phyloP scores from a whole-genome alignment of 768 basidiomycete genomes.

The Cyathus striatus region DNA sequence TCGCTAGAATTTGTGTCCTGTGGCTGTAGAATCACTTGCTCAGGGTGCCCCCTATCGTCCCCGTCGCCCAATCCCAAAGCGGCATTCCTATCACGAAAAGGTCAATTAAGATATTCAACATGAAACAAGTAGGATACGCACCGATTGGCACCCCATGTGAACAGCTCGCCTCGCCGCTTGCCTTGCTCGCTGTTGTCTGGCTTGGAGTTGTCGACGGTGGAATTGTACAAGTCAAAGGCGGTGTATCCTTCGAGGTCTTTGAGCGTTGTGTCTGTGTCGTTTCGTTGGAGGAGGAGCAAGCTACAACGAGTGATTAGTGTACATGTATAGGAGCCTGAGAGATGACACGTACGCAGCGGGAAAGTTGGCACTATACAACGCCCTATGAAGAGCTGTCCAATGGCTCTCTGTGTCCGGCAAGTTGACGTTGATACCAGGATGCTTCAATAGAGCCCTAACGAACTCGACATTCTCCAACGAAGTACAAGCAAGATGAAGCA shows the following conservation, averaged over 20 bases:
- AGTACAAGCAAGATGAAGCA: constrained; percentile 77
- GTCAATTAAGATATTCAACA: not conserved
- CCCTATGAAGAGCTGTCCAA: constrained; percentile 90
- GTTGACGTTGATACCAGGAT: constrained; percentile 77
- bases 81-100: constrained; percentile 55
- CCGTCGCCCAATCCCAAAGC: constrained; percentile 81
- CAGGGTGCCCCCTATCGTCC: constrained; percentile 74
- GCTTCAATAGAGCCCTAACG: constrained; percentile 67
- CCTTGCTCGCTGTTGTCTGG: constrained; percentile 32
- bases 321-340: not conserved
- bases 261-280: constrained; percentile 64
- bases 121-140: constrained; percentile 15
- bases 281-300: constrained; percentile 66
- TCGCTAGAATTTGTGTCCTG: too few relatives aligned
- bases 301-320: constrained; percentile 32
- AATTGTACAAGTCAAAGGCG: constrained; percentile 90
- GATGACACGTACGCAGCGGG: constrained; percentile 51
- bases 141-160: constrained; percentile 87
- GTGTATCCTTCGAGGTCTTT: constrained; percentile 90
- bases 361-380: constrained; percentile 76
- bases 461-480: constrained; percentile 71
- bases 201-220: constrained; percentile 73
- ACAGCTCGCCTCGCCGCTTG: constrained; percentile 46
- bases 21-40: constrained; percentile 55
- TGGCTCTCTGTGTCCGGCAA: constrained; percentile 76